Base-by-base conservation (phyloP, 2,329 filamentous ascomycete species). In the Xylariaceae sp. region DNA sequence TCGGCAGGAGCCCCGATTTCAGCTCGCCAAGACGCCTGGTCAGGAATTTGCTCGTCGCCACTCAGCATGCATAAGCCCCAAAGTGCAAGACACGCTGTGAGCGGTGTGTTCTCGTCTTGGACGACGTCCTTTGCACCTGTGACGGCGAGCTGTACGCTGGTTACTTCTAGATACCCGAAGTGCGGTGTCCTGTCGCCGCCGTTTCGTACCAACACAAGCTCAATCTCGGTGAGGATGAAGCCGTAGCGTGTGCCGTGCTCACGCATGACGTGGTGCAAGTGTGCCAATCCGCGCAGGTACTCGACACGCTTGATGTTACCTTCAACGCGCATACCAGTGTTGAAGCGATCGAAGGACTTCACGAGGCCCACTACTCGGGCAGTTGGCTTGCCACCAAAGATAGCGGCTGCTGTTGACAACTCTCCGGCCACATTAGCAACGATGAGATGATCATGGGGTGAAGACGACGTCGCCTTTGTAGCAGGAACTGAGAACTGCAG, bases 221-320 rank as follows among this genome's bases (percentile, higher is more conserved):
- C 92, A 64, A 96, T 96, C 73, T 96, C 92, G 1, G 90, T 96
- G 67, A 96, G 84, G 71, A 97, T 92, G 77, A 96, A 97, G 51
- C 92, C 92, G 71, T 96, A 97, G 55, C 92, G 86, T 68, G 89
- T 95, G 61, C 86, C 85, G 73, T 96, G 89, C 73, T 95, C 90
- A 70, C 92, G 90, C 90, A 96, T 96, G 67, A 86, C 85, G 68
- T 89, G 83, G 72, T 97, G 92, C 42, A 96, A 77, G 64, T 95
- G 89, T 0, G 91, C 80, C 5, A 97, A 83, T 1, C 89, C 89
- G 47, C 88, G 86, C 18, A 96, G 85, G 74, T 96, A 96, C 72
- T 92, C 85, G 54, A 96, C 89, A 54, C 88, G 87, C 72, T 91
- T 88, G 70, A 90, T 82, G 60, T 92, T 89, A 42, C 85, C 85